Percentiles rank a stretch among this genome's conserved stretches.
These are phyloP conservation scores for Lactarius sanguifluus DNA, from an alignment of 768 basidiomycete species.

Conservation along the genomic window DNA sequence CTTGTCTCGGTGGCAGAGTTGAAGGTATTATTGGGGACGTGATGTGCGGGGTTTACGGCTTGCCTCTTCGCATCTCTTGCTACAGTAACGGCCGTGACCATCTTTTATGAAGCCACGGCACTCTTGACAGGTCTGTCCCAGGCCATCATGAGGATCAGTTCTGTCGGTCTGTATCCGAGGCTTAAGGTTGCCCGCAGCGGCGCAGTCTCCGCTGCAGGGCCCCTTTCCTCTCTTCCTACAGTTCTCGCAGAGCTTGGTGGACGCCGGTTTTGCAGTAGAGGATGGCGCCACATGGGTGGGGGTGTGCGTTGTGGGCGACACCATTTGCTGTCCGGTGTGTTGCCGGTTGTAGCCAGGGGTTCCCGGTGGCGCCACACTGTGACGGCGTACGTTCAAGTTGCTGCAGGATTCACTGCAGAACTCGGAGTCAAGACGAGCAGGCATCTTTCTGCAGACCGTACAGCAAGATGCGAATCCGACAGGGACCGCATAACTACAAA, in stretches of 20 bases:
- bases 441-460: not conserved
- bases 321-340: no score
- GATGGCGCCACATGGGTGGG: no score
- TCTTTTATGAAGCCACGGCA: constrained; percentile 15
- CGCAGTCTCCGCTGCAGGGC: no score
- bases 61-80: constrained; percentile 4
- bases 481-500: not conserved
- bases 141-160: not conserved
- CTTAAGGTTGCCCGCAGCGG: not conserved
- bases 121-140: constrained; percentile 8
- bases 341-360: not conserved
- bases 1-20: not conserved
- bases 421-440: constrained; percentile 1
- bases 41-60: not conserved
- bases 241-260: no score
- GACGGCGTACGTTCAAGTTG: not conserved
- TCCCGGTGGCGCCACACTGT: not conserved
- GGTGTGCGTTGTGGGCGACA: no score
- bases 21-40: not conserved
- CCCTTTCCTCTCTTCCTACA: no score
- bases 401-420: constrained; percentile 16
- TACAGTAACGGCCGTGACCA: not conserved
- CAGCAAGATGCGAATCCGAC: constrained; percentile 2
- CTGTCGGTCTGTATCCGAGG: not conserved
- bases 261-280: no score